phyloP scores from a whole-genome alignment of 805 yeast genomes.

The Saccharomycopsis sp. region DNA sequence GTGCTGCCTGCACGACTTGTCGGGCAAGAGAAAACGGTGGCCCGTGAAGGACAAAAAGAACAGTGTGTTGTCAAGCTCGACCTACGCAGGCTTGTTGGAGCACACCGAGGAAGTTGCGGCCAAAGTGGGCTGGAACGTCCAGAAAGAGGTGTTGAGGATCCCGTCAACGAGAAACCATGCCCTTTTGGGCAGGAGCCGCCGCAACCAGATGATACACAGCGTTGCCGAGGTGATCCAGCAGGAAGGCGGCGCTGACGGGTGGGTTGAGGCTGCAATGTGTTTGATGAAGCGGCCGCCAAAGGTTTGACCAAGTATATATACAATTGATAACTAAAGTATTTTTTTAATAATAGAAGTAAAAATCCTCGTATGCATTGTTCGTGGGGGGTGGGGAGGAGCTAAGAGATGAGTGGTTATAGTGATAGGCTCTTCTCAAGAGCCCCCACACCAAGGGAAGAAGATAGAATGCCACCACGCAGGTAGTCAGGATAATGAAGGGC shows the following conservation, averaged over 20 bases:
- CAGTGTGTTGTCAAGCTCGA: constrained; percentile 35
- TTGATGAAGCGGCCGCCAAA: constrained; percentile 49
- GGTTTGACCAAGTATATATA: neutral
- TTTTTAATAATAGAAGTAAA: neutral
- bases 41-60: constrained; percentile 32
- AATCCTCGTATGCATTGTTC: constrained; percentile 1
- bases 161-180: constrained; percentile 95
- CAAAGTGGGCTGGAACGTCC: constrained; percentile 73
- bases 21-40: constrained; percentile 67
- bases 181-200: constrained; percentile 71
- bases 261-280: constrained; percentile 75
- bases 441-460: neutral
- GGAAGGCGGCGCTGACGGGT: constrained; percentile 87
- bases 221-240: constrained; percentile 52
- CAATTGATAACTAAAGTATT: no score
- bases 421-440: no score
- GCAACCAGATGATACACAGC: constrained; percentile 27
- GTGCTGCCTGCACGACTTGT: constrained; percentile 84
- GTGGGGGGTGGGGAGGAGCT: neutral
- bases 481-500: neutral
- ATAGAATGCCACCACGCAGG: neutral
- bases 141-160: constrained; percentile 80
- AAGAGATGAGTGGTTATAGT: neutral
- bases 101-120: constrained; percentile 66
- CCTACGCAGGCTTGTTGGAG: constrained; percentile 80